These are phyloP conservation scores for Yamagishiella unicocca DNA, from an alignment of 139 green algal genomes.

Conservation along the genomic window DNA sequence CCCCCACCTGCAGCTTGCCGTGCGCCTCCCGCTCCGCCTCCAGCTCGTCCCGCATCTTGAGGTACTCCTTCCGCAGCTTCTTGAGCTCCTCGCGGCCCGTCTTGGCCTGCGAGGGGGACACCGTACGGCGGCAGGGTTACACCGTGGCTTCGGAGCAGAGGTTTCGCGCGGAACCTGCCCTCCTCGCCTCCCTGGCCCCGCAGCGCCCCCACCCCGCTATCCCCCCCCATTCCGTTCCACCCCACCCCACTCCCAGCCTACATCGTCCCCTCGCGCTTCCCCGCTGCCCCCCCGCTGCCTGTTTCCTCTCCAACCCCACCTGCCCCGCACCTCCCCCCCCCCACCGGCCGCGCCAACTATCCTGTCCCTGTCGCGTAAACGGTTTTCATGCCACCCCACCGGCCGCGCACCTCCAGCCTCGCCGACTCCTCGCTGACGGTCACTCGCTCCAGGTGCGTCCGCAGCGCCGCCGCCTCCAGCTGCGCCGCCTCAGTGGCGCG, in stretches of 20 bases:
- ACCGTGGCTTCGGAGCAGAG: too few species aligned
- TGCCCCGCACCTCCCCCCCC: neutral
- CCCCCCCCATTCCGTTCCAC: too few species aligned
- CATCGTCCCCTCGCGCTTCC: too few species aligned
- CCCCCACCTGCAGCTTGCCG: constrained; percentile 42
- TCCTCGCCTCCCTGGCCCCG: too few species aligned
- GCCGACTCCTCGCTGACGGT: constrained; percentile 43
- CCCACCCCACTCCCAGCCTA: too few species aligned
- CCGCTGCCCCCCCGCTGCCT: too few species aligned
- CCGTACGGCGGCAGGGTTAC: too few species aligned
- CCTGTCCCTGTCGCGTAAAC: too few species aligned
- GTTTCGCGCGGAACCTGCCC: too few species aligned
- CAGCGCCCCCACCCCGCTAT: too few species aligned
- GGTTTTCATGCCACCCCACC: neutral
- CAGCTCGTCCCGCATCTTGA: constrained; percentile 57
- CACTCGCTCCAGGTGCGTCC: constrained; percentile 34
- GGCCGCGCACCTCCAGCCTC: constrained; percentile 36
- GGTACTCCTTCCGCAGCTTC: constrained; percentile 59
- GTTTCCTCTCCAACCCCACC: neutral
- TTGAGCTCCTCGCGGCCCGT: constrained; percentile 67
- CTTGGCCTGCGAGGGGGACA: constrained; percentile 45
- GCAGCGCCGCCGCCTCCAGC: constrained; percentile 52
- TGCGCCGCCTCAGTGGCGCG: constrained; percentile 45
- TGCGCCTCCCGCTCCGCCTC: constrained; percentile 55
- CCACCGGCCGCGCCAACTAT: too few species aligned